Conservation (phyloP, 352 stramenopile species). For the Phytophthora brassicae region DNA sequence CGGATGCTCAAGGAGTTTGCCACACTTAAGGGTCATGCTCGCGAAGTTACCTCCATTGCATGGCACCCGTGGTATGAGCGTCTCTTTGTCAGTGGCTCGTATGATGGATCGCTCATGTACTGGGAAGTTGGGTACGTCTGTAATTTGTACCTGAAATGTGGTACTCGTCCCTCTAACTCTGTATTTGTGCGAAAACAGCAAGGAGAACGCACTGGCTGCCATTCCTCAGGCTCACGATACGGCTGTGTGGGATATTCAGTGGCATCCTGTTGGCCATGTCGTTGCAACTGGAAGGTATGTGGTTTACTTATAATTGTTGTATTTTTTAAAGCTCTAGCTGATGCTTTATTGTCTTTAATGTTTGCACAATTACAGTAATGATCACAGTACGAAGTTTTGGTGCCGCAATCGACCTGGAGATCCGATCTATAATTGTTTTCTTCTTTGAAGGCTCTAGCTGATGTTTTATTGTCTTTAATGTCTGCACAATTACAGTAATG, state of each 20-base stretch:
- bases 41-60: conserved; percentile 95
- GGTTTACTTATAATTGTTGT: background rate
- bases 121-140: conserved; percentile 94
- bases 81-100: conserved; percentile 96
- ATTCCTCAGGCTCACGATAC: conserved; percentile 95
- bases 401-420: conserved; percentile 93
- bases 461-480: no score
- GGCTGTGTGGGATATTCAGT: conserved; percentile 98
- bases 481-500: conserved; percentile 68
- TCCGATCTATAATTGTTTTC: no score
- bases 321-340: background rate
- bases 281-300: conserved; percentile 91
- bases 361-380: conserved; percentile 68
- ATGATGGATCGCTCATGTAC: conserved; percentile 97
- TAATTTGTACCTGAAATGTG: no score
- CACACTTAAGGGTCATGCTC: conserved; percentile 95
- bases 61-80: conserved; percentile 97
- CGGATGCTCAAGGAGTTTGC: conserved; percentile 95
- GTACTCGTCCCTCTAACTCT: no score
- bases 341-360: background rate
- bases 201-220: conserved; percentile 79
- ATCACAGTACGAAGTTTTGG: conserved; percentile 98
- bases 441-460: no score
- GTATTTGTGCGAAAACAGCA: conserved; percentile 44
- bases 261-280: conserved; percentile 96